Conservation (phyloP, 768 basidiomycete species). For the Hypsizygus marmoreus region DNA sequence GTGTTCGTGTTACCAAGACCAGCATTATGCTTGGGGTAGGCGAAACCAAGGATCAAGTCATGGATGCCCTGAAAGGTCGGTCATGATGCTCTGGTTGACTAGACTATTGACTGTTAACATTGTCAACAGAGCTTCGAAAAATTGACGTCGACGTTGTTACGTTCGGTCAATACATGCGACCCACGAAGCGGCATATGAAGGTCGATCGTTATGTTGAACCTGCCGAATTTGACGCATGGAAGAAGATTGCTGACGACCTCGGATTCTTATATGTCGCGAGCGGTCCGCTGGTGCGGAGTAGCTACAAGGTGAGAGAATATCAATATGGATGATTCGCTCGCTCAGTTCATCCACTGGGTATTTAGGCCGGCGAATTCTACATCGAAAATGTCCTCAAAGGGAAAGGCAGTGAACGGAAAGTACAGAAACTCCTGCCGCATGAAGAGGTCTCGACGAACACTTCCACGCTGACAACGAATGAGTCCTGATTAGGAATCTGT, state of each 20-base stretch:
- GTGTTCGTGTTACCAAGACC: constrained; percentile 91
- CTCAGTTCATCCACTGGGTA: constrained; percentile 9
- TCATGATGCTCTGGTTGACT: constrained; percentile 17
- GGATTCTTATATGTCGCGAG: constrained; percentile 98
- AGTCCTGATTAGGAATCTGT: too few species aligned
- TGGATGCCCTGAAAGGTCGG: constrained; percentile 79
- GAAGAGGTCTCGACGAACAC: constrained; percentile 1
- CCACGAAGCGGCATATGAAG: constrained; percentile 99
- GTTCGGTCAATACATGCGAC: constrained; percentile 99
- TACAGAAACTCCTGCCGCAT: constrained; percentile 28
- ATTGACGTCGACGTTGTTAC: constrained; percentile 95
- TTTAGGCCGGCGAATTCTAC: constrained; percentile 94
- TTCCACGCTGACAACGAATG: too few species aligned
- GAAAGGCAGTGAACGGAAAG: constrained; percentile 48
- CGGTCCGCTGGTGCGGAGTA: constrained; percentile 93
- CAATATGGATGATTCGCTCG: background rate
- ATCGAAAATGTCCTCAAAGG: constrained; percentile 86
- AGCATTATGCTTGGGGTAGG: constrained; percentile 99
- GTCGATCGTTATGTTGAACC: constrained; percentile 96
- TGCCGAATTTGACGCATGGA: constrained; percentile 91
- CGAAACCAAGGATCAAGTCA: constrained; percentile 80
- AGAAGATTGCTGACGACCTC: constrained; percentile 84
- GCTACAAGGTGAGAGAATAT: constrained; percentile 78
- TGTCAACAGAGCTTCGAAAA: constrained; percentile 76
- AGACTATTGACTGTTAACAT: constrained; percentile 7